phyloP scores from a whole-genome alignment of 129 eudicot genomes.

The Centrapalus pauciflorus region DNA sequence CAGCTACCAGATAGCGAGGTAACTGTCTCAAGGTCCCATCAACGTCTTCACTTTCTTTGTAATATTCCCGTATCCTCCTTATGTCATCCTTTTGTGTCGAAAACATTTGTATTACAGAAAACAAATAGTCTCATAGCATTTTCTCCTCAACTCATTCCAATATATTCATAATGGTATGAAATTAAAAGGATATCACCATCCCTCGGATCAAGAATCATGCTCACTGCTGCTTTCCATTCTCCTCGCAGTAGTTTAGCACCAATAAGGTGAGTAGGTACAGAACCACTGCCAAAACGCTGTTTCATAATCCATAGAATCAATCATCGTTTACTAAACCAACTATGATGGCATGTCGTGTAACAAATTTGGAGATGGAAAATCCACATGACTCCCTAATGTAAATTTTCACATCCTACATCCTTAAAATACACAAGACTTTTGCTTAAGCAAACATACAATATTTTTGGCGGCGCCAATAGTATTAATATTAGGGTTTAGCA shows the following conservation, averaged over 20 bases:
- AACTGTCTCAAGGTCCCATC: slow-evolving; percentile 83
- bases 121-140: not conserved
- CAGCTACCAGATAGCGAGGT: slow-evolving; percentile 84
- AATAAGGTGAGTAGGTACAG: slow-evolving; percentile 82
- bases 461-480: too few relatives aligned
- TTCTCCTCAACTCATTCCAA: not conserved
- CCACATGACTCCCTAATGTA: not conserved
- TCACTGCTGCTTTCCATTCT: slow-evolving; percentile 81
- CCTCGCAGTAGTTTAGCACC: slow-evolving; percentile 86
- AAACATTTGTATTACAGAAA: slow-evolving; percentile 41
- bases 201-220: slow-evolving; percentile 92
- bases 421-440: not conserved
- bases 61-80: slow-evolving; percentile 66
- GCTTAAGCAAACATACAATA: not conserved
- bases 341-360: not conserved
- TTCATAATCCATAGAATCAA: slow-evolving; percentile 7
- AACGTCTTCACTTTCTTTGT: slow-evolving; percentile 79
- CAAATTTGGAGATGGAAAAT: not conserved
- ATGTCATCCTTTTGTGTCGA: slow-evolving; percentile 68
- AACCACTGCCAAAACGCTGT: slow-evolving; percentile 93
- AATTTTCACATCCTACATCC: not conserved
- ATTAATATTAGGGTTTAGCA: too few relatives aligned
- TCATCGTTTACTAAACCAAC: not conserved
- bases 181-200: slow-evolving; percentile 93
- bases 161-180: not conserved